Percentiles rank a stretch among this genome's conserved stretches.
phyloP scores from a whole-genome alignment of 2,329 filamentous ascomycete genomes.

The Magnaporthiopsis rhizophila region DNA sequence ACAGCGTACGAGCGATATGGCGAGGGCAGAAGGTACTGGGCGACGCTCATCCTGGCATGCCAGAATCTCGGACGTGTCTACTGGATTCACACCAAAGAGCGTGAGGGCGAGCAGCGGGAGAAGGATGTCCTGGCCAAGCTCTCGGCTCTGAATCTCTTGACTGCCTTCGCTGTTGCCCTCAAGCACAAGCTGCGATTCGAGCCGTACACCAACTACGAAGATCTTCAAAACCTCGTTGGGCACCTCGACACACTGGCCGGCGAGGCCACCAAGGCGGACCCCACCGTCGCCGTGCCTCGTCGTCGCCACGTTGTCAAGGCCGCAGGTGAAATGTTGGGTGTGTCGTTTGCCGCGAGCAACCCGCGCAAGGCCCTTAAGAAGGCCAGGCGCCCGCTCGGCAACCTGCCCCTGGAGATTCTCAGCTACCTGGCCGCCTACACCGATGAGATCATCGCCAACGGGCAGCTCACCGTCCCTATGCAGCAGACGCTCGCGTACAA shows the following conservation, averaged over 20 bases:
- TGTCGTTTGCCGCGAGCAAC: conserved; percentile 61
- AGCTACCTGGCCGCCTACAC: conserved; percentile 56
- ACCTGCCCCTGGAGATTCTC: conserved; percentile 64
- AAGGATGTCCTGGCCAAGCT: conserved; percentile 60
- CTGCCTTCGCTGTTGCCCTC: conserved; percentile 59
- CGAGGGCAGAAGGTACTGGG: conserved; percentile 49
- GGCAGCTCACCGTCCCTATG: conserved; percentile 37
- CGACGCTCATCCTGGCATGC: conserved; percentile 51
- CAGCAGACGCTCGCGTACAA: conserved; percentile 42
- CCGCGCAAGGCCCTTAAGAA: conserved; percentile 62
- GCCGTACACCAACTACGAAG: conserved; percentile 61
- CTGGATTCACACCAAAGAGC: conserved; percentile 69
- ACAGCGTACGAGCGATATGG: conserved; percentile 68
- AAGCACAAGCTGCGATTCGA: conserved; percentile 71
- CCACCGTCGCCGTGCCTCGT: conserved; percentile 22
- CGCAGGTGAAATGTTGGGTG: conserved; percentile 55
- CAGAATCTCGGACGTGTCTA: conserved; percentile 67
- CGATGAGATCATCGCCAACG: conserved; percentile 44
- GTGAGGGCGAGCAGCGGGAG: conserved; percentile 48
- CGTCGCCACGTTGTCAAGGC: conserved; percentile 37
- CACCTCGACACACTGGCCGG: conserved; percentile 62
- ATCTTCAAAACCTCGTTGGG: conserved; percentile 52
- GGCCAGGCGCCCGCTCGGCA: conserved; percentile 58
- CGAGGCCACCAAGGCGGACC: conserved; percentile 29
- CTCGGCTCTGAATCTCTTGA: conserved; percentile 58